These are phyloP conservation scores for Paraleonurus japonicus DNA, from an alignment of 257 asterid genomes.

Conservation along the genomic window DNA sequence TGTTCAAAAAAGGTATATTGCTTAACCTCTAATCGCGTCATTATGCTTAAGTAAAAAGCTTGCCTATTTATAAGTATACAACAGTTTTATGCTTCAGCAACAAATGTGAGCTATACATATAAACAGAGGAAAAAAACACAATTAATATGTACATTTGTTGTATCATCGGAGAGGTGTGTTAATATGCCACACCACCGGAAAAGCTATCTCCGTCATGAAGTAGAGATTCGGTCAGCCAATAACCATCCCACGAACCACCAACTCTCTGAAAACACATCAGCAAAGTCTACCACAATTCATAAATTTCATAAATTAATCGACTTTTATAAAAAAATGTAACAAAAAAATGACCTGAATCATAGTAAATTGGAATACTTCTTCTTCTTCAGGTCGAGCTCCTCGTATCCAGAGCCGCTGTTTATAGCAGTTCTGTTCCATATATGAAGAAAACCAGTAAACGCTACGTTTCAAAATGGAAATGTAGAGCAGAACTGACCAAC, in stretches of 20 bases:
- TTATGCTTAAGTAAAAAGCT: background rate
- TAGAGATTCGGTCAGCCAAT: conserved; percentile 88
- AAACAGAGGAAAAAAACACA: background rate
- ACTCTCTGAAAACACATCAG: conserved; percentile 53
- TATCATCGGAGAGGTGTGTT: conserved; percentile 3
- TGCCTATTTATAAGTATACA: conserved; percentile 9
- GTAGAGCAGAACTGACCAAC: conserved; percentile 34
- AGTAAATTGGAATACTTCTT: conserved; percentile 75
- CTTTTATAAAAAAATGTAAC: too few species aligned
- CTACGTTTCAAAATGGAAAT: background rate
- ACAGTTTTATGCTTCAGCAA: background rate
- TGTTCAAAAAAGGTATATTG: too few species aligned
- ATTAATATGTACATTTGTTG: conserved; percentile 2
- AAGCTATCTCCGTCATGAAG: conserved; percentile 86
- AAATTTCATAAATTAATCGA: too few species aligned
- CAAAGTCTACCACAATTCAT: background rate
- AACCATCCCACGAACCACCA: conserved; percentile 98
- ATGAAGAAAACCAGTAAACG: background rate
- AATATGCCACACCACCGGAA: conserved; percentile 81
- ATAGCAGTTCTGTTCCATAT: conserved; percentile 54
- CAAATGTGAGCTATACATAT: conserved; percentile 5
- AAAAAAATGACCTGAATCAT: conserved; percentile 84
- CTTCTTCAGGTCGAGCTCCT: conserved; percentile 95
- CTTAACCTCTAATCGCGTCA: background rate
- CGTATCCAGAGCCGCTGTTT: conserved; percentile 85